Evolutionary conservation across 2,329 filamentous ascomycete species (phyloP), one percentile per base, ranked within the genome.

Genomic region (Emmonsiellopsis sp.): DNA sequence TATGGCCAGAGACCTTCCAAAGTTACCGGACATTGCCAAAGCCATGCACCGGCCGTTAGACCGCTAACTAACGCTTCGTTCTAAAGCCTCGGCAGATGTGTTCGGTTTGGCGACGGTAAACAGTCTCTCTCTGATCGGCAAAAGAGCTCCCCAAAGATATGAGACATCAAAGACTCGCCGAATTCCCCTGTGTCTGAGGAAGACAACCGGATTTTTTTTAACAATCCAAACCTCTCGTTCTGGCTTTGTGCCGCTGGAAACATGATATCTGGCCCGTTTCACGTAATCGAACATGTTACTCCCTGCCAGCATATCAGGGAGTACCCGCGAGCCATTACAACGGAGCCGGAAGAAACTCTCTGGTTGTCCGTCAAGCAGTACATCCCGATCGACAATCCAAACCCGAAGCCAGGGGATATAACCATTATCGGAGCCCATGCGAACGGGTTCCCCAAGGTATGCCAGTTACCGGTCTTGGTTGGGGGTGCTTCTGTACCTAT

Each of bases 361-460:
- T 72, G 83, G 52, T 71, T 96, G 5, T 82, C 84, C 7, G 79
- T 96, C 51, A 96, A 95, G 75, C 89, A 96, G 66, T 97, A 97
- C 67, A 86, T 81, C 0, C 91, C 91, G 1, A 74, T 82, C 53
- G 79, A 85, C 64, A 90, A 91, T 62, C 77, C 75, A 0, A 70
- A 74, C 26, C 86, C 89, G 0, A 76, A 82, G 57, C 80, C 82
- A 1, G 87, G 88, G 35, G 88, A 93, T 68, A 74, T 96, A 7
- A 96, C 89, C 16, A 84, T 97, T 55, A 83, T 97, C 53, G 89
- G 81, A 9, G 85, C 86, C 4, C 91, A 96, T 71, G 92, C 89
- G 49, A 96, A 96, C 73, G 92, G 86, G 9, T 95, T 96, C 61
- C 87, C 89, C 9, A 97, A 96, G 79, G 87, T 87, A 68, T 52